Evolutionary conservation across 352 stramenopile species (phyloP).

Genomic region (Globisporangium lucens): DNA sequence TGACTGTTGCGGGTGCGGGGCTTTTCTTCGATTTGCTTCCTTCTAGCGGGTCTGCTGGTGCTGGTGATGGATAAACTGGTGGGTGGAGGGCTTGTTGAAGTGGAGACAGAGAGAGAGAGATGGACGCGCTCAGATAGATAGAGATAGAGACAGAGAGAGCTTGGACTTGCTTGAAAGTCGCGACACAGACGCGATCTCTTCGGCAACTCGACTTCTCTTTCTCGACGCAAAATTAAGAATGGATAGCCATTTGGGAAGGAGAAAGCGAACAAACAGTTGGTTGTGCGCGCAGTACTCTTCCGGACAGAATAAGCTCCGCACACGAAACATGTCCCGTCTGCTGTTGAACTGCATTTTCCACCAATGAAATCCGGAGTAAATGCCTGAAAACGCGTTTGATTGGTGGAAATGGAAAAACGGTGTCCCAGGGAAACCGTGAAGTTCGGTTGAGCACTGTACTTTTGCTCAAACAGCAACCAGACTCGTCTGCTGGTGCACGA

Average conservation of each 20-base stretch:
- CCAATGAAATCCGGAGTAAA: not conserved
- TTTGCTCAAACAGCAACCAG: not conserved
- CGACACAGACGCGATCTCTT: not conserved
- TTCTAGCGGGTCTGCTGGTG: not conserved
- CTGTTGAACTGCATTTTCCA: not conserved
- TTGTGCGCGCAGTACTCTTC: slow-evolving; percentile 1
- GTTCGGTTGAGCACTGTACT: not conserved
- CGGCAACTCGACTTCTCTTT: not conserved
- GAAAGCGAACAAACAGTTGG: slow-evolving; percentile 4
- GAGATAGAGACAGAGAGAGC: not conserved
- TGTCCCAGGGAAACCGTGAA: not conserved
- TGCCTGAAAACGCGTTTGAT: not conserved
- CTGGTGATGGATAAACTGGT: not conserved
- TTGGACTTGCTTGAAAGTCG: not conserved
- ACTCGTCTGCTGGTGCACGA: not conserved
- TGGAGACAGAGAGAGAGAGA: slow-evolving; percentile 4
- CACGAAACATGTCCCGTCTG: not conserved
- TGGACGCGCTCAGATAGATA: not conserved
- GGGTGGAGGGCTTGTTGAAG: not conserved
- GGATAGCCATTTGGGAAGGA: slow-evolving; percentile 7
- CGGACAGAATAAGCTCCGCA: slow-evolving; percentile 6
- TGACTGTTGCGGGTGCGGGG: not conserved
- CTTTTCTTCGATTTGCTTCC: not conserved
- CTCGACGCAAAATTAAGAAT: slow-evolving; percentile 17
- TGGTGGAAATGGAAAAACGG: not conserved